Conservation (phyloP, 495 filamentous ascomycete genomes). For the Chaetomium fimeti region DNA sequence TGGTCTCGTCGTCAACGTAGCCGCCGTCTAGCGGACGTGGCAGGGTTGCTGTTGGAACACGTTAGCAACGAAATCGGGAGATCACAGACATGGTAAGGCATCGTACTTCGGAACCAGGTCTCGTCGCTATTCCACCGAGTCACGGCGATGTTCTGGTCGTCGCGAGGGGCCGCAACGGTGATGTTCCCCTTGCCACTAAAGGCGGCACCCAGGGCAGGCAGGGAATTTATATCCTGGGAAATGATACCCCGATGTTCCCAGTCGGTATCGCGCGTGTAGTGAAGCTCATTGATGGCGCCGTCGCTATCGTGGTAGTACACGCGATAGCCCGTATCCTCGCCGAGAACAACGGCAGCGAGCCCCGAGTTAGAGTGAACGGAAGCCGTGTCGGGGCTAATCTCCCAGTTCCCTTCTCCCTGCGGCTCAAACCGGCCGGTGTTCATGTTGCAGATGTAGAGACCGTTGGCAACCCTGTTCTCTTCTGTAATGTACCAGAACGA, state of each 20-base stretch:
- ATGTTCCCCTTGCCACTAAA: slow-evolving; percentile 36
- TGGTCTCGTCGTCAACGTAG: slow-evolving; percentile 27
- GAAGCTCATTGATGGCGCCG: slow-evolving; percentile 32
- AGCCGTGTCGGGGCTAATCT: slow-evolving; percentile 27
- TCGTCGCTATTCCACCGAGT: slow-evolving; percentile 27
- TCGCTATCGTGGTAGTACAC: slow-evolving; percentile 40
- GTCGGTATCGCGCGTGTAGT: slow-evolving; percentile 25
- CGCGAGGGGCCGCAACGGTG: slow-evolving; percentile 32
- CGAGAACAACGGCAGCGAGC: slow-evolving; percentile 34
- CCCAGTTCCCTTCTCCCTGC: slow-evolving; percentile 25
- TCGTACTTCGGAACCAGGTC: slow-evolving; percentile 34
- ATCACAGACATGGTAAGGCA: not conserved
- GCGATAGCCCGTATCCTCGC: slow-evolving; percentile 34
- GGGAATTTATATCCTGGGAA: slow-evolving; percentile 28
- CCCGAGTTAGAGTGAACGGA: slow-evolving; percentile 32
- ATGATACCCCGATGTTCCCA: slow-evolving; percentile 34
- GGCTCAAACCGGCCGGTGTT: slow-evolving; percentile 30
- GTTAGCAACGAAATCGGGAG: slow-evolving; percentile 14
- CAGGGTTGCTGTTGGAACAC: slow-evolving; percentile 28
- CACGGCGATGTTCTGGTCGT: slow-evolving; percentile 32
- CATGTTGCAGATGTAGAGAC: slow-evolving; percentile 36
- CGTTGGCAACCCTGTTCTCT: slow-evolving; percentile 31
- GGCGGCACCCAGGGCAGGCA: slow-evolving; percentile 30
- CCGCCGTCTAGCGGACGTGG: slow-evolving; percentile 31
- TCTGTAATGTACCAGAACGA: slow-evolving; percentile 37